Percentiles rank a stretch among this genome's conserved stretches.
These are phyloP conservation scores for Blastobotrys ciferrii DNA, from an alignment of 1,139 yeast genomes.

Conservation along the genomic window DNA sequence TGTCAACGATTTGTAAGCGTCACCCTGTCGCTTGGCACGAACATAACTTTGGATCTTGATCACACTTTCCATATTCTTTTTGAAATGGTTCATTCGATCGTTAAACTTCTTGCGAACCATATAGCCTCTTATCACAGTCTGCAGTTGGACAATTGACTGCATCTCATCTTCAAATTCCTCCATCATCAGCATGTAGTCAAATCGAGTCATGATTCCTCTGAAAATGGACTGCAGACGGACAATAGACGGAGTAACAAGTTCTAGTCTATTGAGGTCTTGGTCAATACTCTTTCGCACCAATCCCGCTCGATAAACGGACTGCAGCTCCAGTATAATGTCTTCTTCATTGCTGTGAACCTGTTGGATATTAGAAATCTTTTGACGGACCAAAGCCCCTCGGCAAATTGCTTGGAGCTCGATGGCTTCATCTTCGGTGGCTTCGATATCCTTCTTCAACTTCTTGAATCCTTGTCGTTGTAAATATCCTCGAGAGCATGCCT, in stretches of 20 bases:
- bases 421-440: slow-evolving; percentile 30
- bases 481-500: slow-evolving; percentile 47
- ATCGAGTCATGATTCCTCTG: slow-evolving; percentile 49
- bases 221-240: slow-evolving; percentile 44
- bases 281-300: slow-evolving; percentile 26
- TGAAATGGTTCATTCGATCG: slow-evolving; percentile 53
- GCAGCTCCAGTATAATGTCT: slow-evolving; percentile 26
- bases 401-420: slow-evolving; percentile 34
- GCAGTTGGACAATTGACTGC: slow-evolving; percentile 45
- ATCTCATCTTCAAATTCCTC: slow-evolving; percentile 55
- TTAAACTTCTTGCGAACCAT: slow-evolving; percentile 40
- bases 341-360: slow-evolving; percentile 20
- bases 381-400: slow-evolving; percentile 35
- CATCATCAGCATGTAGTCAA: slow-evolving; percentile 46
- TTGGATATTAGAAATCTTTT: slow-evolving; percentile 16
- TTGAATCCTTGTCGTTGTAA: slow-evolving; percentile 34
- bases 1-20: slow-evolving; percentile 71
- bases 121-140: slow-evolving; percentile 50
- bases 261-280: slow-evolving; percentile 24
- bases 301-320: slow-evolving; percentile 33
- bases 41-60: slow-evolving; percentile 73
- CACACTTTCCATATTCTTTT: slow-evolving; percentile 53
- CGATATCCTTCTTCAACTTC: slow-evolving; percentile 13
- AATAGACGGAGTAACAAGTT: slow-evolving; percentile 38
- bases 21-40: slow-evolving; percentile 64